Evolutionary conservation across 1,139 yeast genomes (phyloP).

Genomic region (Yamadazyma friedrichii): DNA sequence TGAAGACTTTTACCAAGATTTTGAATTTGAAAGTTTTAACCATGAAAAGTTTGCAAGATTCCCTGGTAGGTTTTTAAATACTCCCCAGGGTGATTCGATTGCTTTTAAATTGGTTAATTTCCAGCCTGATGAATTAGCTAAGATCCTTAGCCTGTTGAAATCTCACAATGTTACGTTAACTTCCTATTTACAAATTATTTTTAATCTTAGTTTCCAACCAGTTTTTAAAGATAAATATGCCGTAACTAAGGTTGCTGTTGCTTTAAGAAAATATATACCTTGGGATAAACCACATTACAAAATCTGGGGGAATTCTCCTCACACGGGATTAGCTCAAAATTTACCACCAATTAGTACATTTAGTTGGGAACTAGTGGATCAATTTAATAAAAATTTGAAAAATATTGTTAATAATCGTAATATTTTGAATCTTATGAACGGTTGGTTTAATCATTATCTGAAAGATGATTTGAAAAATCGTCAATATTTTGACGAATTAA

Average conservation of each 20-base stretch:
- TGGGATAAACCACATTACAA: slow-evolving; percentile 18
- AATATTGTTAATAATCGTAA: slow-evolving; percentile 21
- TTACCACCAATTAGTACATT: slow-evolving; percentile 31
- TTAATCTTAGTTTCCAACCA: slow-evolving; percentile 29
- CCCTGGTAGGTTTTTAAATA: slow-evolving; percentile 33
- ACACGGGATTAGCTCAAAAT: slow-evolving; percentile 30
- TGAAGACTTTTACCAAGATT: slow-evolving; percentile 17
- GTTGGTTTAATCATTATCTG: slow-evolving; percentile 12
- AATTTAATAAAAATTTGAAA: slow-evolving; percentile 21
- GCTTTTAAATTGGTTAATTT: slow-evolving; percentile 35
- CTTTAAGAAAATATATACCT: slow-evolving; percentile 30
- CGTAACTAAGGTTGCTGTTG: slow-evolving; percentile 31
- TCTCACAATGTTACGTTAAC: slow-evolving; percentile 34
- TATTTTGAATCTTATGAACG: slow-evolving; percentile 24
- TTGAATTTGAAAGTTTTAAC: slow-evolving; percentile 9
- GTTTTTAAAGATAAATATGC: slow-evolving; percentile 27
- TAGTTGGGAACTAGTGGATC: slow-evolving; percentile 35
- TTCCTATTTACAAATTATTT: slow-evolving; percentile 28
- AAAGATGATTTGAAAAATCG: slow-evolving; percentile 18
- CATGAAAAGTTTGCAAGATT: slow-evolving; percentile 22
- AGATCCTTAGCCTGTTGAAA: slow-evolving; percentile 30
- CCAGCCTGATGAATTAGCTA: slow-evolving; percentile 22
- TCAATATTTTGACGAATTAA: slow-evolving; percentile 20
- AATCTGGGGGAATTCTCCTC: slow-evolving; percentile 35
- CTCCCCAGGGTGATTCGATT: slow-evolving; percentile 13